Base-by-base conservation (phyloP, 805 yeast genomes). In the Yamadazyma nakazawae region DNA sequence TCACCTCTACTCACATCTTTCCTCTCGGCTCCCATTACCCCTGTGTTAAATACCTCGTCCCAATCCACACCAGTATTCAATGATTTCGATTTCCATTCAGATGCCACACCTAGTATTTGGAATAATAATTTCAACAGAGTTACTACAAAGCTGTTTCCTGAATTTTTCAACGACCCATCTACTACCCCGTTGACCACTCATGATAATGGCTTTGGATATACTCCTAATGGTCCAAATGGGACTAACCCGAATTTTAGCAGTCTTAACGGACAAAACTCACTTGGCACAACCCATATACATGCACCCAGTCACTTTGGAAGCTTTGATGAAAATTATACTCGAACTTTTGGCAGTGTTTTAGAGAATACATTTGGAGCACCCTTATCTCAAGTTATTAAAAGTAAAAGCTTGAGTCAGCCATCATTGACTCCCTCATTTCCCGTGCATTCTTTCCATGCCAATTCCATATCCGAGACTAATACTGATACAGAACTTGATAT, bases 21-120 rank as follows among this genome's bases (percentile, higher is more conserved):
- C 24, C 16, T 41, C n/a, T 51, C 54, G 13, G 52, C 54, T 21
- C 54, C 54, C 21, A 48, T 51, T 9, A 51, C 54, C 18, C 54
- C 54, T 13, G 35, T 51, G 9, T 37, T 51, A 26, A 48, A 48
- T 37, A 14, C 40, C 16, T 40, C 43, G 16, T 41, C 35, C 45
- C 51, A 41, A 12, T 48, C 52, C 2, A 51, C 54, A n/a, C 52
- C 50, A 5, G 42, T 43, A 11, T 51, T 47, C 36, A 51, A 51
- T 40, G 54, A 51, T 18, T 51, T 35, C 34, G 54, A 51, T 19
- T 51, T 51, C 37, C 45, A 47, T 31, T 18, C 37, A 8, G 43
- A 39, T n/a, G 24, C 18, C n/a, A 31, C 39, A 19, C 38, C 37
- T 4, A 36, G 42, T 8, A 47, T 47, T 2, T 47, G 50, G 50